phyloP scores from a whole-genome alignment of 176 grass and related monocot species.

The Triticum dicoccoides region DNA sequence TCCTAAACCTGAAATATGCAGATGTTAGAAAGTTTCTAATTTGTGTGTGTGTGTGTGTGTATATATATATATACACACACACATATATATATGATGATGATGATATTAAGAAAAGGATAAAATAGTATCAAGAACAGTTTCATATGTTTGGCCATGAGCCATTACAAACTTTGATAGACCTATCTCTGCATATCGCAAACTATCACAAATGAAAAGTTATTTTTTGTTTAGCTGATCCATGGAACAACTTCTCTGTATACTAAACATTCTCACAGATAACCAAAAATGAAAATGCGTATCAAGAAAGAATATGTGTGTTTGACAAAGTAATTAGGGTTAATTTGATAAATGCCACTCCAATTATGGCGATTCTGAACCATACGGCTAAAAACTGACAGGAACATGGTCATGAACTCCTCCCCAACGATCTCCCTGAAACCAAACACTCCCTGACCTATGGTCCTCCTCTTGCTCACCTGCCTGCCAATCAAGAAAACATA shows the following conservation, averaged over 20 bases:
- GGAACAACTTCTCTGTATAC: neutral
- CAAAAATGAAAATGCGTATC: neutral
- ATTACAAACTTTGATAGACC: too few relatives aligned
- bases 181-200: too few relatives aligned
- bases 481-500: constrained; percentile 19
- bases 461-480: constrained; percentile 7
- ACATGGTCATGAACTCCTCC: constrained; percentile 38
- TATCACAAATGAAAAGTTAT: too few relatives aligned
- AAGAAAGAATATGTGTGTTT: neutral
- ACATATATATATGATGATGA: too few relatives aligned
- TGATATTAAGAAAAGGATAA: too few relatives aligned
- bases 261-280: neutral
- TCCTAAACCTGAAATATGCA: constrained; percentile 21
- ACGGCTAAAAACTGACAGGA: constrained; percentile 1
- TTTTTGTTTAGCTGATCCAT: neutral
- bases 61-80: too few relatives aligned
- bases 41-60: neutral
- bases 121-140: too few relatives aligned
- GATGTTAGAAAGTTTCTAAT: neutral
- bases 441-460: neutral
- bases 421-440: constrained; percentile 14
- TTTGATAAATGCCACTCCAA: neutral
- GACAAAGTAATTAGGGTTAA: constrained; percentile 12
- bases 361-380: constrained; percentile 15
- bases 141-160: too few relatives aligned